Evolutionary conservation across 2,329 filamentous ascomycete species (phyloP).

Genomic region (Paecilomyces variotii): DNA sequence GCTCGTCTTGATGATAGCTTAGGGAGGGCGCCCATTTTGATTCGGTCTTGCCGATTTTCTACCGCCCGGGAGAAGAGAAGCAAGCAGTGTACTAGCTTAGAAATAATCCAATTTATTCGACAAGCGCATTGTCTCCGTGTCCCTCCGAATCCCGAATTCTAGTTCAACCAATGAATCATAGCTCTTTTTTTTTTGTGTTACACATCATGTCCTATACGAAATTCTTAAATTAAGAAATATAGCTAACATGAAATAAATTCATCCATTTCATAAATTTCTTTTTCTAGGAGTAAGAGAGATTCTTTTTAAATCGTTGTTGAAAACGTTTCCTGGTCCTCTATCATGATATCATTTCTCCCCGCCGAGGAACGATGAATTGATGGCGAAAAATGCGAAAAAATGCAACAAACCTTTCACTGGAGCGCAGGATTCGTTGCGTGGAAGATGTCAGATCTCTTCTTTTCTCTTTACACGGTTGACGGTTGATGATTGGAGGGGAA

Average conservation of each 20-base stretch:
- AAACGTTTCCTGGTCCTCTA: slow-evolving; percentile 15
- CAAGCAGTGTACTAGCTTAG: neutral
- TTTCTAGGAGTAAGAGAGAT: neutral
- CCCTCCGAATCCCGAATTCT: neutral
- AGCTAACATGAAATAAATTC: neutral
- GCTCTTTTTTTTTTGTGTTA: neutral
- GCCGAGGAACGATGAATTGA: neutral
- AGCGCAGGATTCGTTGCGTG: neutral
- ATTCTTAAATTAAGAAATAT: neutral
- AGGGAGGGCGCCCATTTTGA: too few species aligned
- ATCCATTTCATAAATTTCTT: neutral
- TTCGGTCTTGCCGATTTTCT: too few species aligned
- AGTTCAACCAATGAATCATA: neutral
- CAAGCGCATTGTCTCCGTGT: neutral
- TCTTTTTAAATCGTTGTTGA: slow-evolving; percentile 24
- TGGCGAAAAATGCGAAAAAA: neutral
- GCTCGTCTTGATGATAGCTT: neutral
- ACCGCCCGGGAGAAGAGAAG: neutral
- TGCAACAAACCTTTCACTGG: neutral
- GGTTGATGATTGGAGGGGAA: slow-evolving; percentile 10
- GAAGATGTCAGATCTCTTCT: slow-evolving; percentile 1
- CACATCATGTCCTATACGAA: neutral
- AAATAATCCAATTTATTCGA: neutral
- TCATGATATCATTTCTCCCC: neutral
- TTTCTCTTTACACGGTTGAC: slow-evolving; percentile 10